Conservation (phyloP, 1,139 yeast genomes). For the Hyphopichia khmerensis region DNA sequence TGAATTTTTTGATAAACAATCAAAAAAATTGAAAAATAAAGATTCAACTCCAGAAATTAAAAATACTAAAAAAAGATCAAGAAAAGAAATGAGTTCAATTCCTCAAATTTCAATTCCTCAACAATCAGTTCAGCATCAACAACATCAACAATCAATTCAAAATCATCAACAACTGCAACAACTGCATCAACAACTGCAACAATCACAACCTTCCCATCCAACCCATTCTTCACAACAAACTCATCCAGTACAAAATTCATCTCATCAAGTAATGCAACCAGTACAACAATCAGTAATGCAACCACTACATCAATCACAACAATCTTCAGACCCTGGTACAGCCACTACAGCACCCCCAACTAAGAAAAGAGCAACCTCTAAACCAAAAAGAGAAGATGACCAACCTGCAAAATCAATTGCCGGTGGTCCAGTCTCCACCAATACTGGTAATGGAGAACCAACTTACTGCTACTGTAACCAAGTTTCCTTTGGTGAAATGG, state of each 20-base stretch:
- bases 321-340: constrained; percentile 14
- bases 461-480: constrained; percentile 95
- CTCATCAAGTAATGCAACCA: too few species aligned
- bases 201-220: neutral
- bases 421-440: neutral
- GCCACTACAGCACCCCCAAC: constrained; percentile 7
- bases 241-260: too few species aligned
- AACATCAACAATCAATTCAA: neutral
- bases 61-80: constrained; percentile 15
- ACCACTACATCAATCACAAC: too few species aligned
- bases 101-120: too few species aligned
- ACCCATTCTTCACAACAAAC: too few species aligned
- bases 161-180: neutral
- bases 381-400: constrained; percentile 27
- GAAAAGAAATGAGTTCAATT: constrained; percentile 19
- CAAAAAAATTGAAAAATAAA: constrained; percentile 1
- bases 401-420: neutral
- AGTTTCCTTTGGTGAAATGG: constrained; percentile 98
- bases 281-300: too few species aligned
- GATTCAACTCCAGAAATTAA: constrained; percentile 7
- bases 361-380: constrained; percentile 24
- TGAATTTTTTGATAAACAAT: constrained; percentile 12
- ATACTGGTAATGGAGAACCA: constrained; percentile 51
- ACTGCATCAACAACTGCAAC: neutral
- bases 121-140: constrained; percentile 11